Evolutionary conservation across 148 eudicot species (phyloP).

Genomic region (Limonium bicolor): DNA sequence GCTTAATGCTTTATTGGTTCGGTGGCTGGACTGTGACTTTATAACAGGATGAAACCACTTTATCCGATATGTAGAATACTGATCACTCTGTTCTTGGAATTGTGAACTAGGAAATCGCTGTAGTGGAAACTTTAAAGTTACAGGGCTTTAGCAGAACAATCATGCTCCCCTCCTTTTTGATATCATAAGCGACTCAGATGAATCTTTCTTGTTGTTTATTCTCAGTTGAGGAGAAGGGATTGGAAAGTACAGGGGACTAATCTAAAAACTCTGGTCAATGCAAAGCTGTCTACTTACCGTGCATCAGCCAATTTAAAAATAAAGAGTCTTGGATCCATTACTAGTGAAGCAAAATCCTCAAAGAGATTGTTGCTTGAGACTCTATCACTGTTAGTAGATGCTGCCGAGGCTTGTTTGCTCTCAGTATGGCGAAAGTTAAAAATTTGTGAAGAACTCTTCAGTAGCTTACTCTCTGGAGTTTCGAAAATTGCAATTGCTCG

Average conservation of each 20-base stretch:
- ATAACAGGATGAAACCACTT: too few species aligned
- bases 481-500: constrained; percentile 69
- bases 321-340: constrained; percentile 44
- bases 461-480: constrained; percentile 74
- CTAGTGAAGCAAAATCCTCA: constrained; percentile 57
- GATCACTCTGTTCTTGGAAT: too few species aligned
- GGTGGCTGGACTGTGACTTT: too few species aligned
- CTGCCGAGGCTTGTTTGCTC: constrained; percentile 75
- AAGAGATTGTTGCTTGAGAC: constrained; percentile 67
- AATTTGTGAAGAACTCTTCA: constrained; percentile 81
- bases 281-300: constrained; percentile 59
- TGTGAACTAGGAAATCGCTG: too few species aligned
- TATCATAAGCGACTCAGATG: too few species aligned
- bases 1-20: neutral
- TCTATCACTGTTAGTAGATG: constrained; percentile 65
- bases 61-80: too few species aligned
- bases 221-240: constrained; percentile 85
- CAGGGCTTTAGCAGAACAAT: too few species aligned
- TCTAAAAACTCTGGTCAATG: constrained; percentile 61
- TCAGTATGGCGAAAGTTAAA: constrained; percentile 82
- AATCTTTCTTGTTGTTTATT: too few species aligned
- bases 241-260: constrained; percentile 76
- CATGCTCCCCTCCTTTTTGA: too few species aligned
- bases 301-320: constrained; percentile 58
- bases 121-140: too few species aligned